Evolutionary conservation across 305 asterid species (phyloP).

Genomic region (Euphrasia arctica): DNA sequence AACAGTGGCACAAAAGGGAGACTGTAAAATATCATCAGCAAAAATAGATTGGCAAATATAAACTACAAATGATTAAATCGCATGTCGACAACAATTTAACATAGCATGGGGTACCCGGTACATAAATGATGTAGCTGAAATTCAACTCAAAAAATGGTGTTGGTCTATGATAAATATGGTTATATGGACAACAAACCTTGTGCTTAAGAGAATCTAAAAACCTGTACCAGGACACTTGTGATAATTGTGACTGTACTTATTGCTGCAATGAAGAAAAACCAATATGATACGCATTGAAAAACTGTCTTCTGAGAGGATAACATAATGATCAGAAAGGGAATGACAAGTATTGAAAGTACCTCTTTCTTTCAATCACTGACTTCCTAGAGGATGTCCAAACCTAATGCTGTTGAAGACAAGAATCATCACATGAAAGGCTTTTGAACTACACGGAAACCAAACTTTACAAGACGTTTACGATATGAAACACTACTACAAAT

Average conservation of each 20-base stretch:
- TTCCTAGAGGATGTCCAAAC: neutral
- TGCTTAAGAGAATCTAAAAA: constrained; percentile 69
- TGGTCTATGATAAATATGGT: constrained; percentile 22
- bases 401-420: neutral
- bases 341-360: neutral
- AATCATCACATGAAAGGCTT: neutral
- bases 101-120: constrained; percentile 14
- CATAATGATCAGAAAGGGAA: neutral
- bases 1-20: too few relatives aligned
- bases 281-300: too few relatives aligned
- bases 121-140: constrained; percentile 24
- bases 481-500: too few relatives aligned
- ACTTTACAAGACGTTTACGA: neutral
- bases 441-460: neutral
- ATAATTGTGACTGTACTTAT: constrained; percentile 85
- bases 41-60: too few relatives aligned
- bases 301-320: too few relatives aligned
- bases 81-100: neutral
- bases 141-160: constrained; percentile 10
- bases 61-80: too few relatives aligned
- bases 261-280: constrained; percentile 85
- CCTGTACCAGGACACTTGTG: constrained; percentile 95
- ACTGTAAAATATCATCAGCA: neutral
- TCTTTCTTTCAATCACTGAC: neutral
- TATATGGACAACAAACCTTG: too few relatives aligned